Evolutionary conservation across 2,329 filamentous ascomycete genomes (phyloP), one percentile per base, ranked within the genome.

Genomic region (Paraconiothyrium brasiliense): DNA sequence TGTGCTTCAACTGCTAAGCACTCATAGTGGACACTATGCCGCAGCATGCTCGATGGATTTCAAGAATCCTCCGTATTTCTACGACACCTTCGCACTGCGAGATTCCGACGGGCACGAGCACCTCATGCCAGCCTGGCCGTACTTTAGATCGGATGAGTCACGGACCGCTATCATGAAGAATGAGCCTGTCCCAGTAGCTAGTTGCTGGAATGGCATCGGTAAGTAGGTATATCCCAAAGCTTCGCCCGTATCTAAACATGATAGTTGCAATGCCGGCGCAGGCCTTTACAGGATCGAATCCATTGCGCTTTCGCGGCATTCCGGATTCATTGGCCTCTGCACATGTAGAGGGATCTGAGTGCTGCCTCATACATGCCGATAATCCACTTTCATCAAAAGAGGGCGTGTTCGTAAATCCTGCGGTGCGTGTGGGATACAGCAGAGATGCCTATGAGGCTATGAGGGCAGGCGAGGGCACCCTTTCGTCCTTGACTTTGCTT

Each of bases 261-360:
- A 85, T 89, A 71, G 82, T 68, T 16, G 60, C 60, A 4, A 68
- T 68, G 64, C 48, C 55, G 16, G 62, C 61, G 10, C 30, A 54
- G n/a, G 58, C 59, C 14, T 70, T 68, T 39, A 30, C 48, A 62
- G 67, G 57, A 16, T 43, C 54, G 4, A 49, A 72, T 9, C 69
- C 76, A 0, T 79, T 91, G 0, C 80, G 77, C 14, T 92, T 91
- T 75, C 85, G 89, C 11, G 88, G 84, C 4, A 81, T 91, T 30
- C 71, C 85, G 0, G 89, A 91, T 70, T 84, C 82, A 7, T 84
- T 94, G 1, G 83, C 84, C 0, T 60, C 66, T 2, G 71, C 80
- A 27, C 90, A 92, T 71, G 81, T 93, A 32, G 91, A 93, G 76
- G 91, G 84, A n/a, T 90, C 87, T 16, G 91, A 93, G 77, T 93